A percentile compares a stretch with the other conserved stretches of the same genome.
phyloP scores from a whole-genome alignment of 225 moss, liverwort and hornwort species.

The Thuidium tamariscinum region DNA sequence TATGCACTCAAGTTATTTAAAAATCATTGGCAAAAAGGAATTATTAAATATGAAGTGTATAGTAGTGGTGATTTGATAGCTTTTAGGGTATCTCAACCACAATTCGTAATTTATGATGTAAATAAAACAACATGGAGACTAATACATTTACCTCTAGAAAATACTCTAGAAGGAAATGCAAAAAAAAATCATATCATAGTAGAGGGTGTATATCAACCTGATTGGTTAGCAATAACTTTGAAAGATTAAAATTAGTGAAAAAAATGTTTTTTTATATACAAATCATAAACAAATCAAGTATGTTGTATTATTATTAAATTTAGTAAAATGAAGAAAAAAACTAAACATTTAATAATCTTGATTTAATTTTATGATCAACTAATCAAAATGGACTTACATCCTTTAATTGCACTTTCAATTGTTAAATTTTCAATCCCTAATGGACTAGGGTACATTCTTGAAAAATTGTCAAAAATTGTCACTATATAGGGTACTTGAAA shows the following conservation, averaged over 20 bases:
- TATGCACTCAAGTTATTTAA: constrained; percentile 4
- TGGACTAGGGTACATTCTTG: background rate
- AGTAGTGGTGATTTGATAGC: constrained; percentile 19
- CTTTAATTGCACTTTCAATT: background rate
- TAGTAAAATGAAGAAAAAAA: background rate
- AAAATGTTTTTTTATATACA: background rate
- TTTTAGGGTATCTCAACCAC: background rate
- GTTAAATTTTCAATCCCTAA: background rate
- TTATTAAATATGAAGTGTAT: constrained; percentile 10
- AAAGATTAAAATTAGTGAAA: background rate
- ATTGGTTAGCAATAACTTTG: constrained; percentile 8
- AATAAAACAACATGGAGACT: background rate
- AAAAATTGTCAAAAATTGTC: background rate
- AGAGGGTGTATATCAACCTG: constrained; percentile 21
- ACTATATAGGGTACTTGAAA: background rate
- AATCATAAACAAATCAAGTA: background rate
- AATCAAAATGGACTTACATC: background rate
- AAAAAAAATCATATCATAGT: background rate
- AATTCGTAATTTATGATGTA: constrained; percentile 22
- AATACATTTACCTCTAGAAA: background rate
- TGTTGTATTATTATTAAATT: too few species aligned
- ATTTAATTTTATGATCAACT: background rate
- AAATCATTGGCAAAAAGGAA: background rate
- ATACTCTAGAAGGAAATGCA: background rate
- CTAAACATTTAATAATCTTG: background rate